phyloP scores from a whole-genome alignment of 208 protist genomes.

The Leishmania martiniquensis region DNA sequence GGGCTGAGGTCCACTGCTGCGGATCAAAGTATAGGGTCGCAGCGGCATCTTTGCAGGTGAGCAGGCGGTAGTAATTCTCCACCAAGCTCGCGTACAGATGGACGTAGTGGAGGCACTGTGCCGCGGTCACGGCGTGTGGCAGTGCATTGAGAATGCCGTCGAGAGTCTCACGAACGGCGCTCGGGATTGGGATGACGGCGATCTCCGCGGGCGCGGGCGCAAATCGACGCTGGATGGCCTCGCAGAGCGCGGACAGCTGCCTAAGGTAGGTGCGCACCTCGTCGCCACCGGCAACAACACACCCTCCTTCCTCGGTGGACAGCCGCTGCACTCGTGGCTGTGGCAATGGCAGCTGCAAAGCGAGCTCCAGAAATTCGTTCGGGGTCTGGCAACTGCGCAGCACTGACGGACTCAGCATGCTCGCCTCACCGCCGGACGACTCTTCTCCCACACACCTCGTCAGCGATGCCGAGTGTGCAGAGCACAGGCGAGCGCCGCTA shows the following conservation, averaged over 20 bases:
- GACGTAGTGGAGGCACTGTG: slow-evolving; percentile 73
- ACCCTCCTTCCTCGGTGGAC: not conserved
- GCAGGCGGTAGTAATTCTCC: slow-evolving; percentile 37
- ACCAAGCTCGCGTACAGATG: slow-evolving; percentile 36
- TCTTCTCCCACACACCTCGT: not conserved
- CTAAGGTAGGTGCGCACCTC: slow-evolving; percentile 39
- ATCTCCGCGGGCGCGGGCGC: slow-evolving; percentile 45
- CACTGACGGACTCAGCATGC: slow-evolving; percentile 11
- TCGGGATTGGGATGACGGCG: slow-evolving; percentile 31
- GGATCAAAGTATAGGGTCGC: slow-evolving; percentile 29
- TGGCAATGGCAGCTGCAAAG: slow-evolving; percentile 41
- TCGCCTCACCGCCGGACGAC: not conserved
- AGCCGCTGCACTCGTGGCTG: slow-evolving; percentile 8
- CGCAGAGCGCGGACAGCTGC: slow-evolving; percentile 37
- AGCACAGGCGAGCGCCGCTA: not conserved
- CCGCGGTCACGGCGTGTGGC: slow-evolving; percentile 41
- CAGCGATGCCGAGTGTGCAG: not conserved
- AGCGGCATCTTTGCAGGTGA: slow-evolving; percentile 10
- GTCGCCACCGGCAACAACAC: slow-evolving; percentile 15
- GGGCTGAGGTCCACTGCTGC: slow-evolving; percentile 24
- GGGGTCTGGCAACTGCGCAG: slow-evolving; percentile 38
- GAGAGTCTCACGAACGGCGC: slow-evolving; percentile 3
- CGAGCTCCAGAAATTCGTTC: slow-evolving; percentile 46
- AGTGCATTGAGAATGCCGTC: slow-evolving; percentile 13
- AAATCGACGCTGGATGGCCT: slow-evolving; percentile 47